A percentile compares a stretch with the other conserved stretches of the same genome.
Conservation (phyloP, 176 grass and related monocot genomes). For the Pharus latifolius region DNA sequence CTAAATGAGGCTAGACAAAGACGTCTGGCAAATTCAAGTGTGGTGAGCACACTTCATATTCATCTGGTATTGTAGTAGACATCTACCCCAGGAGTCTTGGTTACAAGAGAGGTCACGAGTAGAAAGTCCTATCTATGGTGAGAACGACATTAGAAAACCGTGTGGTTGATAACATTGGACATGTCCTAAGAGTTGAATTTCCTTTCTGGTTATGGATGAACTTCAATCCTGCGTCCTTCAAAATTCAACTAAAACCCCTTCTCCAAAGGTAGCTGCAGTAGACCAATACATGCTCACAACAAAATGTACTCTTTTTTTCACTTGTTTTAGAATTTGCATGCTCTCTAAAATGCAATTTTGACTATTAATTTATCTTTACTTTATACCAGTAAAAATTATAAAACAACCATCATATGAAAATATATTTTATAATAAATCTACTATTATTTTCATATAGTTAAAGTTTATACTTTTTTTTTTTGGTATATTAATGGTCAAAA, state of each 20-base stretch:
- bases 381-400: no score
- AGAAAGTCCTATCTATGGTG: neutral
- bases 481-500: no score
- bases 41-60: no score
- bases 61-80: no score
- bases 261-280: neutral
- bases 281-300: neutral
- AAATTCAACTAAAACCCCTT: neutral
- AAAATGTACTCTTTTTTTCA: conserved; percentile 4
- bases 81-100: neutral
- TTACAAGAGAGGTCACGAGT: neutral
- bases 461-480: no score
- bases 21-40: neutral
- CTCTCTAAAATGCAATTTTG: no score
- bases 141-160: neutral
- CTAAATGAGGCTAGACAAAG: neutral
- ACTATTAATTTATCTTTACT: no score
- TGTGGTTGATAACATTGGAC: neutral
- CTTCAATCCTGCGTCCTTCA: neutral
- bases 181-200: neutral
- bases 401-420: no score
- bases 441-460: no score
- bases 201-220: neutral
- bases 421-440: no score
- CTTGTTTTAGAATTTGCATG: no score